Evolutionary conservation across 179 eudicot species (phyloP).

Genomic region (Dionaea muscipula): DNA sequence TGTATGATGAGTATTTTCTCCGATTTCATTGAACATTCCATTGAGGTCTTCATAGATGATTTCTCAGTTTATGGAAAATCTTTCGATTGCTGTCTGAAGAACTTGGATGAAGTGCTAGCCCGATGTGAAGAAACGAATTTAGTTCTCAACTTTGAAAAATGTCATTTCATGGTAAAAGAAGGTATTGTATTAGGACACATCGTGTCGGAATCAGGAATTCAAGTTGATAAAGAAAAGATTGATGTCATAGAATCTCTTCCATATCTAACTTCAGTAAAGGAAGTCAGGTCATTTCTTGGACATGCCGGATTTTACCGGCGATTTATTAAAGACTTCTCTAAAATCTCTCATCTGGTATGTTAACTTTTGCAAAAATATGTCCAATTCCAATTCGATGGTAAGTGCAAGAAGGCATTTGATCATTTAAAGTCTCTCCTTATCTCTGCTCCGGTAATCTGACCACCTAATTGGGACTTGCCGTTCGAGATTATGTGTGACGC

Average conservation of each 20-base stretch:
- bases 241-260: background rate
- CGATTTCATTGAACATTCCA: background rate
- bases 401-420: background rate
- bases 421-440: no score
- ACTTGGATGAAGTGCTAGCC: background rate
- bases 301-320: background rate
- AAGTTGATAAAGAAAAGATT: slow-evolving; percentile 5
- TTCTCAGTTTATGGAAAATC: background rate
- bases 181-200: slow-evolving; percentile 1
- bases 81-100: background rate
- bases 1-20: background rate
- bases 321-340: background rate
- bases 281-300: background rate
- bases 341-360: background rate
- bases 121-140: background rate
- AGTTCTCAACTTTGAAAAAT: slow-evolving; percentile 3
- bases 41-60: background rate
- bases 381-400: background rate
- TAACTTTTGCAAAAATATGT: background rate
- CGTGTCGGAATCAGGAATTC: background rate
- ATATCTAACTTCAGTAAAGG: background rate
- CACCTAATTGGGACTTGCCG: background rate
- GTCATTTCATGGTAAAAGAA: slow-evolving; percentile 8
- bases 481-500: background rate
- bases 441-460: background rate